phyloP scores from a whole-genome alignment of 2,329 filamentous ascomycete genomes.

The Fusarium equiseti region DNA sequence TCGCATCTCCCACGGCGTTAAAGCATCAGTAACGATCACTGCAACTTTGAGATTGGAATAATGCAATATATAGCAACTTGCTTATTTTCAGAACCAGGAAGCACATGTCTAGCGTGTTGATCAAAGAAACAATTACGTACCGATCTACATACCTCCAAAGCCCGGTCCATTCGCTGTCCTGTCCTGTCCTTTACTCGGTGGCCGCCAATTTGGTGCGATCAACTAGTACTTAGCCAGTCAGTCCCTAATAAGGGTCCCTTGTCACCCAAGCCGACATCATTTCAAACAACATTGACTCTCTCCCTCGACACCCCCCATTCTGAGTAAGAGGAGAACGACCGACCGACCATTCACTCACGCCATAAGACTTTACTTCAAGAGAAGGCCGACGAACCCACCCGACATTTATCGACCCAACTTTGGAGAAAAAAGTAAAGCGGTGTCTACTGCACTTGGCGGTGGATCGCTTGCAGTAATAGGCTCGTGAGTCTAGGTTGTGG shows the following conservation, averaged over 20 bases:
- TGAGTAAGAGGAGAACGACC: conserved; percentile 33
- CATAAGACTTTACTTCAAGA: conserved; percentile 10
- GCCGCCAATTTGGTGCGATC: conserved; percentile 42
- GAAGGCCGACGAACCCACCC: background rate
- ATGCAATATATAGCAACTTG: conserved; percentile 14
- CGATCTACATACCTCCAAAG: background rate
- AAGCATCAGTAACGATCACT: conserved; percentile 26
- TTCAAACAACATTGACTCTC: conserved; percentile 36
- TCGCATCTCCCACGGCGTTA: conserved; percentile 18
- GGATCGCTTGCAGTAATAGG: conserved; percentile 31
- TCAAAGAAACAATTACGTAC: background rate
- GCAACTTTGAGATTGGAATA: conserved; percentile 24
- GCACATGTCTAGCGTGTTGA: background rate
- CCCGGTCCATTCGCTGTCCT: conserved; percentile 21
- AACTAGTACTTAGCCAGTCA: conserved; percentile 17
- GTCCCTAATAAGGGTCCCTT: conserved; percentile 43
- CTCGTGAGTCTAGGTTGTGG: conserved; percentile 27
- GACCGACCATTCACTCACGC: conserved; percentile 21
- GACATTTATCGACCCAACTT: background rate
- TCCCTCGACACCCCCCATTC: conserved; percentile 40
- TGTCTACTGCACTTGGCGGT: conserved; percentile 28
- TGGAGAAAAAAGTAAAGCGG: conserved; percentile 2
- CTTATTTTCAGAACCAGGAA: conserved; percentile 1
- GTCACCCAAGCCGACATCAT: conserved; percentile 44
- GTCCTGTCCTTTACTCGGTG: conserved; percentile 16